Evolutionary conservation across 2,329 filamentous ascomycete genomes (phyloP).

Genomic region (Colletotrichum coccodes): DNA sequence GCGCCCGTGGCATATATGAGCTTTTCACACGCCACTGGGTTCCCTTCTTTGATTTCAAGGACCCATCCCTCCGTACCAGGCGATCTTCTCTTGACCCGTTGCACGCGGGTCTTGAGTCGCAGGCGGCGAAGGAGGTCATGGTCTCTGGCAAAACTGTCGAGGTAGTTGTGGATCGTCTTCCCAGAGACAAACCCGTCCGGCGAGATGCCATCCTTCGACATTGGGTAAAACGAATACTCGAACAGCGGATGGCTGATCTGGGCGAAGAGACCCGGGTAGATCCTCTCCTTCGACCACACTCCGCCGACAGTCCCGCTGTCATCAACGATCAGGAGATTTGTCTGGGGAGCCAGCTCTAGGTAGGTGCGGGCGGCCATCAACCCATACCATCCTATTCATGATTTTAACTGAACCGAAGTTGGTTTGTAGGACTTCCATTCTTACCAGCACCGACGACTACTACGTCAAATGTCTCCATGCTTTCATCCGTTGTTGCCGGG

Average conservation of each 20-base stretch:
- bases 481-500: background rate
- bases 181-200: background rate
- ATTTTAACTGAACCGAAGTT: too few species aligned
- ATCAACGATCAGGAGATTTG: background rate
- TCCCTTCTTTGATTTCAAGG: constrained; percentile 35
- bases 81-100: background rate
- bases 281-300: background rate
- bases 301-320: background rate
- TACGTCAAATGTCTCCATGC: background rate
- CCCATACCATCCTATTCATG: background rate
- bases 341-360: background rate
- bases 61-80: constrained; percentile 35
- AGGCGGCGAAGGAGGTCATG: background rate
- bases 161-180: background rate
- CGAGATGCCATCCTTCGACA: background rate
- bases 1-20: constrained; percentile 38
- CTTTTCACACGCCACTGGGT: constrained; percentile 34
- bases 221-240: background rate
- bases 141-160: background rate
- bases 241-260: background rate
- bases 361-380: background rate
- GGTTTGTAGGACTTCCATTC: too few species aligned
- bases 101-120: background rate
- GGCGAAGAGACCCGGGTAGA: background rate
- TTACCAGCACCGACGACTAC: background rate